These are phyloP conservation scores for Naegleria fowleri DNA, from an alignment of 208 protist genomes.

Conservation along the genomic window DNA sequence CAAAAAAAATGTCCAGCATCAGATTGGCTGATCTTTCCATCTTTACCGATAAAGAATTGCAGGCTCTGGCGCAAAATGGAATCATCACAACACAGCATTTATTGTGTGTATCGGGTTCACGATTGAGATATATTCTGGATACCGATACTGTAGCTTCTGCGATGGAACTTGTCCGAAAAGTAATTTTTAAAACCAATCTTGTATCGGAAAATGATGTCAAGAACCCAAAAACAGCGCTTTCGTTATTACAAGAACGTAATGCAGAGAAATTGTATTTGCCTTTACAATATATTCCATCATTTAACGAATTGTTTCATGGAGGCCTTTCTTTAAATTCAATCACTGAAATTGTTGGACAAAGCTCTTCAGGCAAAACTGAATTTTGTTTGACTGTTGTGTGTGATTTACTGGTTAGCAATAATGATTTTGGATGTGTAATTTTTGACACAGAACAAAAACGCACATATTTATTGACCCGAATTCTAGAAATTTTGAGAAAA, in stretches of 20 bases:
- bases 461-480: background rate
- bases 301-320: background rate
- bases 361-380: background rate
- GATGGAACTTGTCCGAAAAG: background rate
- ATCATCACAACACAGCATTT: background rate
- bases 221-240: background rate
- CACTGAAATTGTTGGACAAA: background rate
- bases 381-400: background rate
- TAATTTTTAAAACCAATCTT: background rate
- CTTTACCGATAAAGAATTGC: background rate
- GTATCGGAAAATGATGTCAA: background rate
- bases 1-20: background rate
- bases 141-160: background rate
- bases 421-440: background rate
- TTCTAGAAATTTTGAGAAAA: background rate
- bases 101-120: background rate
- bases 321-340: background rate
- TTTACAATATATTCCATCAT: background rate
- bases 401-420: background rate
- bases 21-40: background rate
- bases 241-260: background rate
- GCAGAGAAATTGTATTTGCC: background rate
- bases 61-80: background rate
- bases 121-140: background rate
- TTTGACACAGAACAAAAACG: background rate